Conservation (phyloP, 345 rosid genomes). For the Hibiscus tridactylites region DNA sequence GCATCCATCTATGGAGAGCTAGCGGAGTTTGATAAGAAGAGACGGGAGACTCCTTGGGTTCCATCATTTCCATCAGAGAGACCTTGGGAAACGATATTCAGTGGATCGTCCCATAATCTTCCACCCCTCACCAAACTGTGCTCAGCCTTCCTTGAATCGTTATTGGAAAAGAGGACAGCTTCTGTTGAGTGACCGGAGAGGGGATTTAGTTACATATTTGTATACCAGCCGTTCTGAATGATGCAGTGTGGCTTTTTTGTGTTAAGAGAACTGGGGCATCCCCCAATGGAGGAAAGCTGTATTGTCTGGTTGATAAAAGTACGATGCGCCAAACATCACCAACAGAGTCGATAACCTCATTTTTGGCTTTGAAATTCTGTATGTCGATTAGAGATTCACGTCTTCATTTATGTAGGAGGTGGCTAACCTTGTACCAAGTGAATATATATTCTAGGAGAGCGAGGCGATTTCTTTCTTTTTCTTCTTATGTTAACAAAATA, state of each 20-base stretch:
- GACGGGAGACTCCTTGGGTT: slow-evolving; percentile 23
- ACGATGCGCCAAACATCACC: no score
- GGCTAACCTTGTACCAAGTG: no score
- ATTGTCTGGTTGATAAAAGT: no score
- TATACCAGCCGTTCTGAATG: background rate
- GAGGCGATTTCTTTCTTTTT: no score
- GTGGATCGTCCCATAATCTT: slow-evolving; percentile 70
- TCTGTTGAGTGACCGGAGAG: slow-evolving; percentile 29
- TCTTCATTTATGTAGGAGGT: no score
- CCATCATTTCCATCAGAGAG: slow-evolving; percentile 49
- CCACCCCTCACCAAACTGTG: slow-evolving; percentile 78
- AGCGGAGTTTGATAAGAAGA: slow-evolving; percentile 37
- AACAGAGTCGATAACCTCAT: no score
- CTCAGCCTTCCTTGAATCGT: slow-evolving; percentile 53
- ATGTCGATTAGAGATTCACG: no score
- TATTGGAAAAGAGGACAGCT: slow-evolving; percentile 61
- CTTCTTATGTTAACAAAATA: no score
- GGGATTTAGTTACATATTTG: background rate
- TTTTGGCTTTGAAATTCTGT: no score
- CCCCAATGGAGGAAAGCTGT: no score
- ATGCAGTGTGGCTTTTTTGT: background rate
- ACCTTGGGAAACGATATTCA: slow-evolving; percentile 81
- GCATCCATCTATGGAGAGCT: slow-evolving; percentile 70
- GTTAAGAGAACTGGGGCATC: no score
- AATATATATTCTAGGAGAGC: no score